These are phyloP conservation scores for Symbiodinium pilosum DNA, from an alignment of 73 alveolate species.

Conservation along the genomic window DNA sequence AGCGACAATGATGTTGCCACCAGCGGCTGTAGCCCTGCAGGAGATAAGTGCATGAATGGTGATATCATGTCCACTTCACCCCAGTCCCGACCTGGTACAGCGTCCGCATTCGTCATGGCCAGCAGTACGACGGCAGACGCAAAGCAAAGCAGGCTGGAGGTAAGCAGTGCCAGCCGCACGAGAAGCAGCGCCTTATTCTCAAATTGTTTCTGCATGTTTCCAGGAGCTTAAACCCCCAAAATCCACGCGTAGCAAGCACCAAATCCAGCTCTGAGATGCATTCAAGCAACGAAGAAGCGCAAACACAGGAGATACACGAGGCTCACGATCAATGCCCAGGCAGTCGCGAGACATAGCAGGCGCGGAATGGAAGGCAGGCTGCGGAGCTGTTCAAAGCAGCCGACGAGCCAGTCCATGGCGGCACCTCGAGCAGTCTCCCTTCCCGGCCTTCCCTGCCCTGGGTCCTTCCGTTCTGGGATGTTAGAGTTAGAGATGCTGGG, in stretches of 20 bases:
- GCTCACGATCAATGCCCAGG: constrained; percentile 36
- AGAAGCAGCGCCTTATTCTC: constrained; percentile 34
- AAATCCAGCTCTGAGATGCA: not conserved
- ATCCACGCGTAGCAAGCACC: not conserved
- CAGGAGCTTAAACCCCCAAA: not conserved
- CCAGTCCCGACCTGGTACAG: not conserved
- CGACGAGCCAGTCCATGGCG: not conserved
- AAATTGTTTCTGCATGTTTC: not conserved
- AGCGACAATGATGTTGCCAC: not conserved
- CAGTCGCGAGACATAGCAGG: not conserved
- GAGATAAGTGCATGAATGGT: no score
- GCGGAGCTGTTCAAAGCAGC: not conserved
- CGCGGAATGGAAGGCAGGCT: constrained; percentile 26
- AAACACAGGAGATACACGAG: constrained; percentile 60
- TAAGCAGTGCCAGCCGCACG: not conserved
- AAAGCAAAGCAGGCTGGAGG: constrained; percentile 23
- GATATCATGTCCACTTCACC: not conserved
- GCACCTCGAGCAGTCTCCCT: constrained; percentile 71
- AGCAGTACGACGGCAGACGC: constrained; percentile 11
- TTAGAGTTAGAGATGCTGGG: no score
- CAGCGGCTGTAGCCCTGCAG: not conserved
- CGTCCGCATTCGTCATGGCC: not conserved
- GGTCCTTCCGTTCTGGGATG: no score
- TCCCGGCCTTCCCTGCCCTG: no score
- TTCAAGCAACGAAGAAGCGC: not conserved